Conservation (phyloP, 2,329 filamentous ascomycete species). For the Penicillium sp. region DNA sequence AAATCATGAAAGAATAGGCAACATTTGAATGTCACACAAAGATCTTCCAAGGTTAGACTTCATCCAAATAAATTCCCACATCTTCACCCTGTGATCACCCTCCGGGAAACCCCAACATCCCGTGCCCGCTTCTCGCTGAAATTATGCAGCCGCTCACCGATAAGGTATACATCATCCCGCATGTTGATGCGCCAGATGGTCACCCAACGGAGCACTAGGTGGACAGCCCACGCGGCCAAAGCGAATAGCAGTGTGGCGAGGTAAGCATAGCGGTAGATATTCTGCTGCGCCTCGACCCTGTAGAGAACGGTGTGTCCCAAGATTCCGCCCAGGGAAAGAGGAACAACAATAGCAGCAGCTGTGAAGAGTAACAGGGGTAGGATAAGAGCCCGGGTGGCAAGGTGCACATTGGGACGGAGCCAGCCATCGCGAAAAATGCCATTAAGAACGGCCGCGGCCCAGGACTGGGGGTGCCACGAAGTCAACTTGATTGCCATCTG, state of each 20-base stretch:
- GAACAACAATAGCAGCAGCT: constrained; percentile 61
- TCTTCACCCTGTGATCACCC: constrained; percentile 34
- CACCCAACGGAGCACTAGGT: constrained; percentile 55
- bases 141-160: constrained; percentile 93
- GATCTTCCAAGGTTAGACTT: neutral
- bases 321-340: constrained; percentile 60
- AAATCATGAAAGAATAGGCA: neutral
- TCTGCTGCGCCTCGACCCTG: constrained; percentile 34
- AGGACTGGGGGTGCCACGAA: constrained; percentile 66
- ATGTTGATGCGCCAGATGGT: constrained; percentile 78
- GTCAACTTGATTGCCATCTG: constrained; percentile 74
- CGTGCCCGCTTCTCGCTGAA: constrained; percentile 65
- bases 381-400: constrained; percentile 86
- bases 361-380: constrained; percentile 70
- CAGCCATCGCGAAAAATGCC: constrained; percentile 74
- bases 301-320: constrained; percentile 48
- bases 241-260: constrained; percentile 62
- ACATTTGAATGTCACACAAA: neutral
- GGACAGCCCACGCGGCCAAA: constrained; percentile 49
- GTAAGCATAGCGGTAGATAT: constrained; percentile 70
- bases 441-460: constrained; percentile 71
- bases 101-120: constrained; percentile 40
- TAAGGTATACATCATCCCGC: constrained; percentile 91
- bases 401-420: constrained; percentile 71
- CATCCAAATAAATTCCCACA: neutral